Base-by-base conservation (phyloP, 306 rosid species). In the Ammopiptanthus mongolicus region DNA sequence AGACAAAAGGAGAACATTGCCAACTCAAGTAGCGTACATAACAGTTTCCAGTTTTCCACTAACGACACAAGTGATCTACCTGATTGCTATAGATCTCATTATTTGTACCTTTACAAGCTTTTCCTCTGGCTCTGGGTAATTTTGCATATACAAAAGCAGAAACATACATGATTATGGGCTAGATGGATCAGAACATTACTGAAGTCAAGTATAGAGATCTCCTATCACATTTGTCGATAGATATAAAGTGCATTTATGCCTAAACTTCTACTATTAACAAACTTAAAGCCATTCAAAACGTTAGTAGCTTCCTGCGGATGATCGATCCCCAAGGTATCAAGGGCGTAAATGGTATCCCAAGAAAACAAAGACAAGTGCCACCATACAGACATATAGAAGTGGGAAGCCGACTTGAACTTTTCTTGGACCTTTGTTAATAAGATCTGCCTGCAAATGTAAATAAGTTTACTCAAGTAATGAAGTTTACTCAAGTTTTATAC, bases 391-490 rank as follows among this genome's bases (percentile, higher is more conserved):
- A 81, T 82, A 92, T 46, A 95, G 75, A 75, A 84, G 84, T 34
- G 99, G 97, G 77, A 92, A 92, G 41, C 96, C 97, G 0, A 82
- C 87, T 64, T 88, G 94, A 47, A 90, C 87, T 42, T 46, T 84
- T 75, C 78, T 83, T 63, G 86, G 80, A 22, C 86, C 82, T 78
- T 66, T 77, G 58, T 65, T 74, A 60, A 85, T 79, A 85, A 92
- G 77, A 65, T 85, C 87, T 18, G 81, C 81, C 97, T 95, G 91
- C 83, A 81, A 75, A 65, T 57, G 47, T 41, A 41, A 41, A 41
- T 41, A 41, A 41, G 47, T 39, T 39, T 39, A 9, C 14, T 39
- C 48, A 57, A 44, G 50, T 76, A 67, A 61, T 61, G 60, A 76
- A 42, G 47, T 55, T 22, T 53, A 59, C 60, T 21, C 48, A 47